Conservation (phyloP, 2,329 filamentous ascomycete genomes). For the Aspergillus sojae region DNA sequence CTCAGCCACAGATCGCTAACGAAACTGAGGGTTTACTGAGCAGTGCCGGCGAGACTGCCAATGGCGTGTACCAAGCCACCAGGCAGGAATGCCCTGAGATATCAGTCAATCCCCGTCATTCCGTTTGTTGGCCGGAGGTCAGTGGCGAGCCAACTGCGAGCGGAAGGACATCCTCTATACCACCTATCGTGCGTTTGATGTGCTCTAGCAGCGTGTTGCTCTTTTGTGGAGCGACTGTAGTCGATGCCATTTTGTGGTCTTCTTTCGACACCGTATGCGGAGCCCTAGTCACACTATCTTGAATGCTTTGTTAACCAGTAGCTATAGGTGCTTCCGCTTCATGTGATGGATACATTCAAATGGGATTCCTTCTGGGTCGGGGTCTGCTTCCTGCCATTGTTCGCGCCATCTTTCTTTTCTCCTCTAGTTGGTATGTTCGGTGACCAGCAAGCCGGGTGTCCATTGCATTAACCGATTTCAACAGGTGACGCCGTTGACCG, state of each 20-base stretch:
- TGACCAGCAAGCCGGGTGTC: neutral
- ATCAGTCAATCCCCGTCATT: neutral
- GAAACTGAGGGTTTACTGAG: conserved; percentile 15
- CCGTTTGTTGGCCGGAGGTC: neutral
- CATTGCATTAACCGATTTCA: neutral
- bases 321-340: conserved; percentile 55
- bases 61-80: neutral
- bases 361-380: conserved; percentile 62
- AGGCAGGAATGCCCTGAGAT: neutral
- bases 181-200: conserved; percentile 34
- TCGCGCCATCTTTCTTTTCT: conserved; percentile 62
- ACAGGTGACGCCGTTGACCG: conserved; percentile 45
- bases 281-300: neutral
- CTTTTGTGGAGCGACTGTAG: conserved; percentile 48
- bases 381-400: conserved; percentile 60
- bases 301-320: neutral
- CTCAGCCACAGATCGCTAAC: conserved; percentile 3
- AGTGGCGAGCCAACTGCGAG: conserved; percentile 15
- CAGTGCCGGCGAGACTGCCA: neutral
- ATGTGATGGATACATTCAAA: conserved; percentile 56
- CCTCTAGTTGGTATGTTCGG: conserved; percentile 58
- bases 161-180: conserved; percentile 13
- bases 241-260: conserved; percentile 56
- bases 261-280: conserved; percentile 54
- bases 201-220: conserved; percentile 48